Percentiles rank a stretch among this genome's conserved stretches.
phyloP scores from a whole-genome alignment of 2,329 filamentous ascomycete genomes.

The Neoascochyta sp. region DNA sequence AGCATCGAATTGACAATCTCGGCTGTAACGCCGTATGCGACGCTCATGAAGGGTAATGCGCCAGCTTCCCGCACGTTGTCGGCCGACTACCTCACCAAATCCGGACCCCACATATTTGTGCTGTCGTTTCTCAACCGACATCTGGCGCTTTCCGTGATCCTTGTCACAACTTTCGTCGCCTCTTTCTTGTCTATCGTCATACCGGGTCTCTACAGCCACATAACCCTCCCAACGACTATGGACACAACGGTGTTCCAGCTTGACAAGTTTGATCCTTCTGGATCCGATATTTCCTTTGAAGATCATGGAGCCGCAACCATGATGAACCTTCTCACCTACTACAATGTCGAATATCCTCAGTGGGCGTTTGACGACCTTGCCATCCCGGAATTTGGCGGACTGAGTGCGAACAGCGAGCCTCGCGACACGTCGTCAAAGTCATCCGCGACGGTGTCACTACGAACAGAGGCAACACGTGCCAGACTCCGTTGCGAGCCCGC shows the following conservation, averaged over 20 bases:
- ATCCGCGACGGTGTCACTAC: not conserved
- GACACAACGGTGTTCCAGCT: not conserved
- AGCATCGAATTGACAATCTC: slow-evolving; percentile 1
- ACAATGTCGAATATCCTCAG: slow-evolving; percentile 1
- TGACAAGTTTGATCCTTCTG: not conserved
- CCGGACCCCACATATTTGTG: slow-evolving; percentile 1
- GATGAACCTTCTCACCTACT: slow-evolving; percentile 3
- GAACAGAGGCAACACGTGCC: not conserved
- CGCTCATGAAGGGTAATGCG: slow-evolving; percentile 1
- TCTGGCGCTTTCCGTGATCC: not conserved
- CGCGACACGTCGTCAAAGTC: not conserved
- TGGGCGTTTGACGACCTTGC: slow-evolving; percentile 1
- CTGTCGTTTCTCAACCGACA: slow-evolving; percentile 1
- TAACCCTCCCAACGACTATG: not conserved
- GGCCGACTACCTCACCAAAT: slow-evolving; percentile 2
- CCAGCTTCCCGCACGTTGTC: not conserved
- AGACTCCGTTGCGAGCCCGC: not conserved
- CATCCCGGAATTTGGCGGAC: not conserved
- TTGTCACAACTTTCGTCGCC: slow-evolving; percentile 1
- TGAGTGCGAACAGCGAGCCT: not conserved
- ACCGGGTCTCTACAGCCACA: slow-evolving; percentile 1
- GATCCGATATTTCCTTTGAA: slow-evolving; percentile 1
- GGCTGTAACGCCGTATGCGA: not conserved
- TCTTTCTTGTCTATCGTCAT: slow-evolving; percentile 2
- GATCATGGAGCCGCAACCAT: slow-evolving; percentile 1